Evolutionary conservation across 2,329 filamentous ascomycete genomes (phyloP).

Genomic region (Capronia americana): DNA sequence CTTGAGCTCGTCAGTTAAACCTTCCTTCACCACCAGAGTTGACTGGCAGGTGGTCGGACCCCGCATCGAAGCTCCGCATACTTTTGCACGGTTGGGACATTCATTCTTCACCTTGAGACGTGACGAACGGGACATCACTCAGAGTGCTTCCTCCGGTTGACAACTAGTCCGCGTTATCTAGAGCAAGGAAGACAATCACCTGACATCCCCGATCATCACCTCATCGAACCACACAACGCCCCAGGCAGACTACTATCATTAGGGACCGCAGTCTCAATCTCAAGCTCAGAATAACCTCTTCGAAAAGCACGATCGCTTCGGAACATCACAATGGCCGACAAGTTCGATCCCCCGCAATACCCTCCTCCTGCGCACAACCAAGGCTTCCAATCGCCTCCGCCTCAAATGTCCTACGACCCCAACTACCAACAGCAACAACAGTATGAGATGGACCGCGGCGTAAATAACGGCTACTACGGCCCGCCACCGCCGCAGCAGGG

Average conservation of each 20-base stretch:
- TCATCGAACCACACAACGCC: no score
- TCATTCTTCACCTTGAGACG: no score
- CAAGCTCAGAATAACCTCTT: not conserved
- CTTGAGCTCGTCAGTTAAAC: no score
- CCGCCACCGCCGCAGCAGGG: conserved; percentile 2
- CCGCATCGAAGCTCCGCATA: not conserved
- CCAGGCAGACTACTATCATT: no score
- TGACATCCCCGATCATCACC: no score
- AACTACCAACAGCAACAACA: conserved; percentile 37
- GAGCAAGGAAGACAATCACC: no score
- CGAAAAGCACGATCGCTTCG: not conserved
- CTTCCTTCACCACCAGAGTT: no score
- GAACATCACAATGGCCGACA: conserved; percentile 24
- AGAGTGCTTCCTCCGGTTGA: no score
- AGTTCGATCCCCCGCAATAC: conserved; percentile 28
- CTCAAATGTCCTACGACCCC: conserved; percentile 21
- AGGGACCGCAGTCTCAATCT: no score
- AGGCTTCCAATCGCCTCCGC: conserved; percentile 29
- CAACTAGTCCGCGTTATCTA: no score
- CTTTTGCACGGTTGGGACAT: not conserved
- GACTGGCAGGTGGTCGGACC: not conserved
- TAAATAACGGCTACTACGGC: conserved; percentile 19
- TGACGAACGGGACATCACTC: not conserved
- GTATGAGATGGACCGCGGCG: conserved; percentile 33
- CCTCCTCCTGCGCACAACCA: conserved; percentile 19